Base-by-base conservation (phyloP, 164 flowering plant species). In the Taxillus chinensis region DNA sequence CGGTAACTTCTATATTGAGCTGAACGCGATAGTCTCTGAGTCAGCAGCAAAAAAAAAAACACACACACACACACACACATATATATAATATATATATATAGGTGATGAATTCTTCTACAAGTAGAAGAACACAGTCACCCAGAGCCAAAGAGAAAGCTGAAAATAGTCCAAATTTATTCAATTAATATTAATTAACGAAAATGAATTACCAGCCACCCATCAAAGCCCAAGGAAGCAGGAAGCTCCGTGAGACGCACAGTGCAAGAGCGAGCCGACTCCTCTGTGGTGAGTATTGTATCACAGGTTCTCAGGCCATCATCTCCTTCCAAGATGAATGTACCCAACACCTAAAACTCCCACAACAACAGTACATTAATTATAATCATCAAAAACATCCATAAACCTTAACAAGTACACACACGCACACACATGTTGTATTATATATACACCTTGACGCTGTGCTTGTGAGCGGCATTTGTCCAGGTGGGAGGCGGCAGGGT, bases 391-490 rank as follows among this genome's bases (percentile, higher is more conserved):
- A 43, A 9, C 2, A 43, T 6, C 10, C 7, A 6, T 6, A 6
- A 43, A 43, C 46, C 7, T 6, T 6, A 43, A 6, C 10, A 43
- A 43, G 46, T 43, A 43, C 46, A 43, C 7, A 41, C 13, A 10
- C 59, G 39, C 70, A n/a, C n/a, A n/a, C n/a, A n/a, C n/a, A n/a
- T n/a, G n/a, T n/a, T n/a, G n/a, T n/a, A n/a, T n/a, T n/a, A n/a
- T n/a, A n/a, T n/a, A n/a, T n/a, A n/a, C n/a, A 92, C 97, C 97
- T 85, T 85, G 41, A 88, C 96, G 2, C 98, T 96, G 63, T 92
- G 96, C 40, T 67, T 73, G 67, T 92, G 98, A 56, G 95, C 97
- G 9, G 97, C 67, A 62, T 92, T 92, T 4, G 77, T 79, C 98
- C 98, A 92, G 67, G 90, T 75, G 13, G 98, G 97, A 59, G 98